These are phyloP conservation scores for Globisporangium recalcitrans DNA, from an alignment of 352 stramenopile species.

Conservation along the genomic window DNA sequence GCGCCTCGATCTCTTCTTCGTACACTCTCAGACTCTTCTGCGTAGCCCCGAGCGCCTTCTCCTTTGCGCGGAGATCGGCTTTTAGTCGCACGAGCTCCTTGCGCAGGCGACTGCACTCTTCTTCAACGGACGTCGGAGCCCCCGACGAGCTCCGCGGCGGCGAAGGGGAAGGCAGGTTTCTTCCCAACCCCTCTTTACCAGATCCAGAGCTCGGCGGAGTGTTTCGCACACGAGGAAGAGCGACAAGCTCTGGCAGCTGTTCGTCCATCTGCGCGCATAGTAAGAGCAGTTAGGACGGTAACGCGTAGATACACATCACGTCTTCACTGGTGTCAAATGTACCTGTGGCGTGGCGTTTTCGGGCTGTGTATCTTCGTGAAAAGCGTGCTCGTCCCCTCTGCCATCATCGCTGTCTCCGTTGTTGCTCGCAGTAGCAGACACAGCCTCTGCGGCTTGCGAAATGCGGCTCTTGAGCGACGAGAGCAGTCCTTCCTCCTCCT, in stretches of 20 bases:
- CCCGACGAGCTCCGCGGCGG: slow-evolving; percentile 14
- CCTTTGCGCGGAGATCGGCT: slow-evolving; percentile 50
- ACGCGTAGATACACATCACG: background rate
- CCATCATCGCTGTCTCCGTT: background rate
- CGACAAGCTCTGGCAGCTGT: background rate
- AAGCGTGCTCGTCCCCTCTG: background rate
- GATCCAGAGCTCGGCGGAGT: slow-evolving; percentile 28
- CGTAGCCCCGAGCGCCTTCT: slow-evolving; percentile 47
- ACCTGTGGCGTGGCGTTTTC: background rate
- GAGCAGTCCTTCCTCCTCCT: slow-evolving; percentile 12
- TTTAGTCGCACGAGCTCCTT: slow-evolving; percentile 56
- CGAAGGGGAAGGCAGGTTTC: slow-evolving; percentile 23
- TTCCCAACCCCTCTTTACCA: slow-evolving; percentile 22
- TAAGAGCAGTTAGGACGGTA: background rate
- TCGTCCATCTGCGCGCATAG: background rate
- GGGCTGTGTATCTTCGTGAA: slow-evolving; percentile 1
- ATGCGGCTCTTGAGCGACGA: slow-evolving; percentile 11
- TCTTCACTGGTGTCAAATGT: background rate
- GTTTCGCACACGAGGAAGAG: background rate
- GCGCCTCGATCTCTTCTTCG: slow-evolving; percentile 71
- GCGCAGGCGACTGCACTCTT: slow-evolving; percentile 29
- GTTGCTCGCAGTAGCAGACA: slow-evolving; percentile 17
- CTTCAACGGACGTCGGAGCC: slow-evolving; percentile 14
- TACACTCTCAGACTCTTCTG: slow-evolving; percentile 61
- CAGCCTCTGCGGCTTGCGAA: slow-evolving; percentile 11